Evolutionary conservation across 495 filamentous ascomycete species (phyloP).

Genomic region (Annulohypoxylon bovei): DNA sequence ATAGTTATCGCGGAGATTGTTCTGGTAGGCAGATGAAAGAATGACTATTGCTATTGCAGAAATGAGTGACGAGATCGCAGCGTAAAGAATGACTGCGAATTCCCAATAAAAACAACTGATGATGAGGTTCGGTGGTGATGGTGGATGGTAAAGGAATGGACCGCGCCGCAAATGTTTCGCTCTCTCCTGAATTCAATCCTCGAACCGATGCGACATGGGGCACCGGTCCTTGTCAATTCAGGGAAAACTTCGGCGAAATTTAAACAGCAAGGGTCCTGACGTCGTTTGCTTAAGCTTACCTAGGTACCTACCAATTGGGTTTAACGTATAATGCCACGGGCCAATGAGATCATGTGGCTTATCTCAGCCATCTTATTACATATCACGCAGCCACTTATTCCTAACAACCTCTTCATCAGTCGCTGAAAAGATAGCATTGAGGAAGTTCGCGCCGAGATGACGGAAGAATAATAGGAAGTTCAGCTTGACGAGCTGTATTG

Average conservation of each 20-base stretch:
- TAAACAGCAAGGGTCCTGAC: background rate
- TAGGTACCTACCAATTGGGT: background rate
- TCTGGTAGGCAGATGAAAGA: conserved; percentile 19
- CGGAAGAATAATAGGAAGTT: too few relatives aligned
- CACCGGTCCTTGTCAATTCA: conserved; percentile 34
- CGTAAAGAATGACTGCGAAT: conserved; percentile 46
- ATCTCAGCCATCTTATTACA: background rate
- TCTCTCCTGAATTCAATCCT: conserved; percentile 36
- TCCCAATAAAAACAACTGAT: conserved; percentile 18
- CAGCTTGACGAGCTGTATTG: too few relatives aligned
- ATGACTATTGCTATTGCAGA: conserved; percentile 2
- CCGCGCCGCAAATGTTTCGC: conserved; percentile 4
- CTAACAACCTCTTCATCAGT: background rate
- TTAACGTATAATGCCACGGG: background rate
- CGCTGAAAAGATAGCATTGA: too few relatives aligned
- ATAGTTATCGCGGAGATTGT: conserved; percentile 15
- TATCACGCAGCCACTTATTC: background rate
- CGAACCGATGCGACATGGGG: conserved; percentile 22
- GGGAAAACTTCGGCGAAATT: conserved; percentile 34
- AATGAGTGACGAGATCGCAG: conserved; percentile 40
- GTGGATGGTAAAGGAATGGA: conserved; percentile 14
- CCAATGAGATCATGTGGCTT: background rate
- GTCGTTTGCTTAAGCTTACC: background rate
- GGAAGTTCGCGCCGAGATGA: too few relatives aligned
- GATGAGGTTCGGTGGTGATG: conserved; percentile 25